Evolutionary conservation across 768 basidiomycete species (phyloP).

Genomic region (Tylopilus balloui): DNA sequence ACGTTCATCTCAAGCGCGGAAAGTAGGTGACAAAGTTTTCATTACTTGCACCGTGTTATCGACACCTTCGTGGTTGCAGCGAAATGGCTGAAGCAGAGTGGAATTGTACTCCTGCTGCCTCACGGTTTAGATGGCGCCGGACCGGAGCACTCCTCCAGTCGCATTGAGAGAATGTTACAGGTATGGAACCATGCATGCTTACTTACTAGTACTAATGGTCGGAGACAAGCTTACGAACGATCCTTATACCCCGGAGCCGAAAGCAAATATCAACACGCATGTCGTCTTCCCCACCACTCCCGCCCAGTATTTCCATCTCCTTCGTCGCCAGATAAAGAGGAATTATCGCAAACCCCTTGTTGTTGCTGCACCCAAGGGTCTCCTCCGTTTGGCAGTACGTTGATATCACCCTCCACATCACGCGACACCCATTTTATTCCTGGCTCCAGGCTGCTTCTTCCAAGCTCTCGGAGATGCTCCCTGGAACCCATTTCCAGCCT

Average conservation of each 20-base stretch:
- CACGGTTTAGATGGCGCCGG: slow-evolving; percentile 92
- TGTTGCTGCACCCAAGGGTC: slow-evolving; percentile 79
- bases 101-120: slow-evolving; percentile 78
- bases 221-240: slow-evolving; percentile 72
- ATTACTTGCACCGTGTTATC: neutral
- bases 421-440: neutral
- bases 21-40: slow-evolving; percentile 43
- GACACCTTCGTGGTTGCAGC: slow-evolving; percentile 40
- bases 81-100: slow-evolving; percentile 93
- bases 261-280: slow-evolving; percentile 72
- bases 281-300: slow-evolving; percentile 85
- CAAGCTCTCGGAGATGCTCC: slow-evolving; percentile 52
- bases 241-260: slow-evolving; percentile 34
- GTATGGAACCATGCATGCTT: slow-evolving; percentile 33
- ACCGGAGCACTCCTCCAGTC: slow-evolving; percentile 87
- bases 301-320: slow-evolving; percentile 88
- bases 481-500: slow-evolving; percentile 60
- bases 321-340: slow-evolving; percentile 79
- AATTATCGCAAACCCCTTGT: slow-evolving; percentile 86
- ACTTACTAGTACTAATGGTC: neutral
- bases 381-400: slow-evolving; percentile 71
- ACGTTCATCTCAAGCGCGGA: slow-evolving; percentile 83
- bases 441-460: slow-evolving; percentile 66
- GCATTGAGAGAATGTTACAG: slow-evolving; percentile 89
- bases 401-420: neutral